These are phyloP conservation scores for Apiospora hydei DNA, from an alignment of 2,329 filamentous ascomycete species.

Conservation along the genomic window DNA sequence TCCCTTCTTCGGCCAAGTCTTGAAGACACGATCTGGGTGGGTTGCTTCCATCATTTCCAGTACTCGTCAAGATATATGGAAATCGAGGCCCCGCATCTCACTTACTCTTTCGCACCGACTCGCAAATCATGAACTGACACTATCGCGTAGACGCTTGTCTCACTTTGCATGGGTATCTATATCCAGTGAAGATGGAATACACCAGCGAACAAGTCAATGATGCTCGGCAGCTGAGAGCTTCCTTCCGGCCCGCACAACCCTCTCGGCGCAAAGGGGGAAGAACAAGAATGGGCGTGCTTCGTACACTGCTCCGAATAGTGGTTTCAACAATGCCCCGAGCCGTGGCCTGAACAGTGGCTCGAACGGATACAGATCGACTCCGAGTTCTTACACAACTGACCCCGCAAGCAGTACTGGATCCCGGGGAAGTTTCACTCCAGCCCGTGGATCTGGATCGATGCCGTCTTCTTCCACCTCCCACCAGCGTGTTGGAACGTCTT, in stretches of 20 bases:
- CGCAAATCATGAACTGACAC: neutral
- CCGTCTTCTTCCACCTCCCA: neutral
- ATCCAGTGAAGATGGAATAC: neutral
- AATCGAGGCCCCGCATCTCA: neutral
- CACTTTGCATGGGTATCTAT: neutral
- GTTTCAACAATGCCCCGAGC: neutral
- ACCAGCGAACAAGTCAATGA: neutral
- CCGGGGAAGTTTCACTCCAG: neutral
- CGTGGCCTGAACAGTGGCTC: neutral
- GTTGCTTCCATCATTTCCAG: neutral
- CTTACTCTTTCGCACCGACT: neutral
- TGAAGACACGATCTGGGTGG: neutral
- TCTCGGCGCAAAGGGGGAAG: neutral
- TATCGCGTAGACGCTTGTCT: neutral
- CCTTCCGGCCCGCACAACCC: neutral
- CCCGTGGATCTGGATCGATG: neutral
- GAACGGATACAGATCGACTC: neutral
- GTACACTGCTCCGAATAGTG: neutral
- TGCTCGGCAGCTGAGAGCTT: neutral
- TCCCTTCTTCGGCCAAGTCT: neutral
- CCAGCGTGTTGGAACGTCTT: neutral
- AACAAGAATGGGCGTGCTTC: neutral
- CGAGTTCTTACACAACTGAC: neutral
- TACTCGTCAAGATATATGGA: neutral
- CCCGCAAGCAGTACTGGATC: neutral